phyloP scores from a whole-genome alignment of 1,284 basidiomycete species.

The Fomitopsis betulina region DNA sequence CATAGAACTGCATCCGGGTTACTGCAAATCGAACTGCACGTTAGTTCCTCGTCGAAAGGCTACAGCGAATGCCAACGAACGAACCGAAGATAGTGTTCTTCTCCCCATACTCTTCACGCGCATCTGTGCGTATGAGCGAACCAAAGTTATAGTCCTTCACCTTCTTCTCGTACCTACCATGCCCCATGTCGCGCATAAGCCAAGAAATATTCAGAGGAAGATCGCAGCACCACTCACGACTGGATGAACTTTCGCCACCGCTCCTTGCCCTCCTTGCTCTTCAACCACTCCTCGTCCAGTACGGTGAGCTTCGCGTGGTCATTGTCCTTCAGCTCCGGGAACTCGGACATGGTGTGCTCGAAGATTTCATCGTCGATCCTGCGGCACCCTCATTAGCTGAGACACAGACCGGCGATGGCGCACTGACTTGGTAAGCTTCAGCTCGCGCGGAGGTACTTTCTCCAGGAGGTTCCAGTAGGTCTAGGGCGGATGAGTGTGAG shows the following conservation, averaged over 20 bases:
- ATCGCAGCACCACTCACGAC: conserved; percentile 47
- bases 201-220: neutral
- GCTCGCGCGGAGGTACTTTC: conserved; percentile 71
- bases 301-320: conserved; percentile 66
- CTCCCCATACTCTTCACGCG: conserved; percentile 83
- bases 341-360: conserved; percentile 69
- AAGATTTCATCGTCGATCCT: conserved; percentile 93
- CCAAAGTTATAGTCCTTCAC: conserved; percentile 97
- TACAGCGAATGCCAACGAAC: conserved; percentile 13
- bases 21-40: conserved; percentile 35
- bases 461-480: conserved; percentile 96
- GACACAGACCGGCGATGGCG: conserved; percentile 6
- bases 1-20: conserved; percentile 89
- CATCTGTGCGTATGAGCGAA: conserved; percentile 85
- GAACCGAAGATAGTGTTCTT: conserved; percentile 93
- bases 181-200: neutral
- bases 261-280: conserved; percentile 87
- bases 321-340: conserved; percentile 77
- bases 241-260: conserved; percentile 91
- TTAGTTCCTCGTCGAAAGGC: too few species aligned
- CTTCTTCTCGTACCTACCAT: conserved; percentile 72
- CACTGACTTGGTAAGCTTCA: conserved; percentile 77
- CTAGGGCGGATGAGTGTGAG: conserved; percentile 33
- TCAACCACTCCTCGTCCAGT: conserved; percentile 94
- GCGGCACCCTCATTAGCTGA: neutral